Percentiles rank a stretch among this genome's conserved stretches.
These are phyloP conservation scores for Eleusine coracana DNA, from an alignment of 176 grass and related monocot species.

Conservation along the genomic window DNA sequence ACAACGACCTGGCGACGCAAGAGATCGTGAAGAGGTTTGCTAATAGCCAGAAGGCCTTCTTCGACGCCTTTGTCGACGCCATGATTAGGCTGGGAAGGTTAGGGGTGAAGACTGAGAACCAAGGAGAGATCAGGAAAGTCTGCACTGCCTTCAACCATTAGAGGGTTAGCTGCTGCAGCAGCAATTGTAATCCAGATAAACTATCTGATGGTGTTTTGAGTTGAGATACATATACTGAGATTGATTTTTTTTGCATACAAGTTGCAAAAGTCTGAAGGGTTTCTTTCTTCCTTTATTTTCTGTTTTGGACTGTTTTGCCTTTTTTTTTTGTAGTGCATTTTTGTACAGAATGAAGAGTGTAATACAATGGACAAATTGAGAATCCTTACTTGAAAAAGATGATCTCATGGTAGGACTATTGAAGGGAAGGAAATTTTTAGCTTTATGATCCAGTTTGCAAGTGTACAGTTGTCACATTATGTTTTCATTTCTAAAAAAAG, in stretches of 20 bases:
- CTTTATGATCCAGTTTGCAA: background rate
- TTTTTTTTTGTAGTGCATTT: conserved; percentile 37
- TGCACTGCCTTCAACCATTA: conserved; percentile 82
- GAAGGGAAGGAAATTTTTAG: background rate
- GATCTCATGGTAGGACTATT: conserved; percentile 33
- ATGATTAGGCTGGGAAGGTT: conserved; percentile 71
- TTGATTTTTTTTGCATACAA: conserved; percentile 51
- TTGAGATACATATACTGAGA: conserved; percentile 40
- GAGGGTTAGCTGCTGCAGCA: conserved; percentile 1
- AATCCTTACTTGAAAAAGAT: conserved; percentile 24
- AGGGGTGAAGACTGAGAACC: conserved; percentile 60
- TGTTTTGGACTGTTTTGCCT: conserved; percentile 14
- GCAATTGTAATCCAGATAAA: conserved; percentile 39
- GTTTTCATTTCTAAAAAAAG: background rate
- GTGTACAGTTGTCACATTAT: background rate
- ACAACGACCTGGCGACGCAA: conserved; percentile 29
- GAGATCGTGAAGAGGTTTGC: conserved; percentile 54
- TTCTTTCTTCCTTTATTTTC: background rate
- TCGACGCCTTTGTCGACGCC: conserved; percentile 47
- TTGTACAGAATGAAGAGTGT: conserved; percentile 62
- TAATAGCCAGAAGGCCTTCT: conserved; percentile 52
- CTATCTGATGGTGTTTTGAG: conserved; percentile 44
- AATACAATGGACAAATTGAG: conserved; percentile 37
- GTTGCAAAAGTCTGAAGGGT: conserved; percentile 20
- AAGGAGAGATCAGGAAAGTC: conserved; percentile 71